Evolutionary conservation across 2,329 filamentous ascomycete genomes (phyloP).

Genomic region (Pseudopyricularia cyperi): DNA sequence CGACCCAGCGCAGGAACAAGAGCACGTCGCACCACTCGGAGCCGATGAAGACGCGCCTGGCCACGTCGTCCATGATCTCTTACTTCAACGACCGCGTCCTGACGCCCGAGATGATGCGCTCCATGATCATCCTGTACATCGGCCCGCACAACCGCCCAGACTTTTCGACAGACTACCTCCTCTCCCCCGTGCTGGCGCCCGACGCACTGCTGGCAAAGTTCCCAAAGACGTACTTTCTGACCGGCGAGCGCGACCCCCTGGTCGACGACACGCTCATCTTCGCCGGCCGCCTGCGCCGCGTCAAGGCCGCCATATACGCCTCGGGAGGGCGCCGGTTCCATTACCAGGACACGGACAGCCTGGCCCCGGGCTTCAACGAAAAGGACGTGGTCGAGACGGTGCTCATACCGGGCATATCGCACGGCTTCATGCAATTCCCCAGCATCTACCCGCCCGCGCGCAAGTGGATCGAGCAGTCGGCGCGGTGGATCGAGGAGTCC

Average conservation of each 20-base stretch:
- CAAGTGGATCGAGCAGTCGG: slow-evolving; percentile 71
- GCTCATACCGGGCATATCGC: slow-evolving; percentile 77
- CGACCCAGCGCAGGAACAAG: neutral
- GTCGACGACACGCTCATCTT: slow-evolving; percentile 98
- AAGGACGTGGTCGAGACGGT: slow-evolving; percentile 69
- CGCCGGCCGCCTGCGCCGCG: slow-evolving; percentile 72
- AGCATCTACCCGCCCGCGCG: slow-evolving; percentile 79
- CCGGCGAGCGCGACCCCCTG: slow-evolving; percentile 85
- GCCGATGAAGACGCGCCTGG: slow-evolving; percentile 69
- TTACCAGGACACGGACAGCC: slow-evolving; percentile 28
- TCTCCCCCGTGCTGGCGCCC: slow-evolving; percentile 82
- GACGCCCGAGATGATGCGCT: slow-evolving; percentile 95
- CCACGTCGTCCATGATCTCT: slow-evolving; percentile 93
- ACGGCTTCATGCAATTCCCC: slow-evolving; percentile 90
- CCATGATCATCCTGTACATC: slow-evolving; percentile 97
- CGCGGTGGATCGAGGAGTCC: slow-evolving; percentile 68
- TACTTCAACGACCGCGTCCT: slow-evolving; percentile 95
- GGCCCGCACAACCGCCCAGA: slow-evolving; percentile 88
- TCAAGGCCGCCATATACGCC: slow-evolving; percentile 46
- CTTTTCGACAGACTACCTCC: slow-evolving; percentile 79
- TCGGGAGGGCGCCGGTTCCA: slow-evolving; percentile 40
- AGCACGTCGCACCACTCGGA: slow-evolving; percentile 37
- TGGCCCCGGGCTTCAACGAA: slow-evolving; percentile 49
- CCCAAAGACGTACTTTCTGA: slow-evolving; percentile 87
- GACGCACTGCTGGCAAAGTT: slow-evolving; percentile 75